Conservation (phyloP, 352 stramenopile genomes). For the Globisporangium paddicum region DNA sequence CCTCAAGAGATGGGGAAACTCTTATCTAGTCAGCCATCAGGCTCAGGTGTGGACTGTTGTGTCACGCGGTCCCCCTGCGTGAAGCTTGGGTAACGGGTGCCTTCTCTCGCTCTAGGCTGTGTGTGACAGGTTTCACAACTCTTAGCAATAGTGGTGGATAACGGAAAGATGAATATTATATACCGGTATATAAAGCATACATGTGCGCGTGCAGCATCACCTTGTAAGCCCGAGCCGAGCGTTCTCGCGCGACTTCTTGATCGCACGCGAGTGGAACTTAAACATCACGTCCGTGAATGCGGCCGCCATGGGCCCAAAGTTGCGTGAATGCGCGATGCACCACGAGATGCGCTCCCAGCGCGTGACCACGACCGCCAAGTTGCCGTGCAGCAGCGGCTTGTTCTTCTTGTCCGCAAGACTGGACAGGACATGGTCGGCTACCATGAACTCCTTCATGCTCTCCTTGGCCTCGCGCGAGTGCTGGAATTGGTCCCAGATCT, state of each 20-base stretch:
- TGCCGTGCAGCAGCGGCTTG: slow-evolving; percentile 15
- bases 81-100: too few species aligned
- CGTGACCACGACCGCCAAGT: slow-evolving; percentile 27
- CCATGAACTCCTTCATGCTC: slow-evolving; percentile 58
- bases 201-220: neutral
- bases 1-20: too few species aligned
- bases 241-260: slow-evolving; percentile 6
- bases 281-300: slow-evolving; percentile 36
- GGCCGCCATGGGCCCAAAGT: slow-evolving; percentile 38
- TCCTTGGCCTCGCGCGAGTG: slow-evolving; percentile 59
- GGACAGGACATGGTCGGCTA: slow-evolving; percentile 41
- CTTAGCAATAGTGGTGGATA: too few species aligned
- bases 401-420: slow-evolving; percentile 3
- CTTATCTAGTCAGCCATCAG: too few species aligned
- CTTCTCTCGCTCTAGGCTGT: too few species aligned
- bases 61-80: too few species aligned
- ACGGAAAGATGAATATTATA: too few species aligned
- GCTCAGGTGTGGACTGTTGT: too few species aligned
- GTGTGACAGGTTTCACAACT: too few species aligned
- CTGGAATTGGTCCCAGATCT: slow-evolving; percentile 66
- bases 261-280: slow-evolving; percentile 26
- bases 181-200: too few species aligned
- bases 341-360: slow-evolving; percentile 57
- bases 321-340: slow-evolving; percentile 45
- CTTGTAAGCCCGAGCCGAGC: neutral